Percentiles rank a stretch among this genome's conserved stretches.
These are phyloP conservation scores for Plantago ovata DNA, from an alignment of 257 asterid species.

Conservation along the genomic window DNA sequence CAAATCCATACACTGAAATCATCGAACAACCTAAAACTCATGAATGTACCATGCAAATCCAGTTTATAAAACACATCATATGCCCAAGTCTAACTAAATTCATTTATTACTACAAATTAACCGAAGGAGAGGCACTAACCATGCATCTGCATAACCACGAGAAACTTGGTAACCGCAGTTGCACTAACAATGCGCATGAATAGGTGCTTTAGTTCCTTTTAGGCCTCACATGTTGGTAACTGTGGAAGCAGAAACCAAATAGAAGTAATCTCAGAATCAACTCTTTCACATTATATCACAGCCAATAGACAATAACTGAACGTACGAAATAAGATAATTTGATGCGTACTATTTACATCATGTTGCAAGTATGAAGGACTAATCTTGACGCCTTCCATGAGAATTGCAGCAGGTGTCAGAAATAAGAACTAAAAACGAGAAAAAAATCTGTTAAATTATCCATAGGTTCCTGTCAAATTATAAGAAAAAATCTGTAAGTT, in stretches of 20 bases:
- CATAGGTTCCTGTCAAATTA: constrained; percentile 60
- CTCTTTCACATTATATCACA: constrained; percentile 37
- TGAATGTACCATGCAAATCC: too few species aligned
- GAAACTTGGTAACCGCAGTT: too few species aligned
- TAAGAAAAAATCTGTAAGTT: background rate
- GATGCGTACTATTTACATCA: constrained; percentile 44
- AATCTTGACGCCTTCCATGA: constrained; percentile 69
- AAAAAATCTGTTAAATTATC: constrained; percentile 82
- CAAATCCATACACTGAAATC: too few species aligned
- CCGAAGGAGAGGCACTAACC: too few species aligned
- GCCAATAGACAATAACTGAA: background rate
- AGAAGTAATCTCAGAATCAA: constrained; percentile 47
- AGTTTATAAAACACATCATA: too few species aligned
- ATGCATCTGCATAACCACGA: too few species aligned
- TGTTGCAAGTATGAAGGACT: constrained; percentile 60
- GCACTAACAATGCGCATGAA: background rate
- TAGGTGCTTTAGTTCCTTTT: background rate
- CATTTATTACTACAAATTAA: too few species aligned
- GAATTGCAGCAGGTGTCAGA: constrained; percentile 54
- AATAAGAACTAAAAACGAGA: constrained; percentile 68
- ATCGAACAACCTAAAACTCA: too few species aligned
- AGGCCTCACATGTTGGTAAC: constrained; percentile 69
- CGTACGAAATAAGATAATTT: background rate
- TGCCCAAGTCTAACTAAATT: too few species aligned
- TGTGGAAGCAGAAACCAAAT: constrained; percentile 83